phyloP scores from a whole-genome alignment of 305 asterid genomes.

The Striga hermonthica region DNA sequence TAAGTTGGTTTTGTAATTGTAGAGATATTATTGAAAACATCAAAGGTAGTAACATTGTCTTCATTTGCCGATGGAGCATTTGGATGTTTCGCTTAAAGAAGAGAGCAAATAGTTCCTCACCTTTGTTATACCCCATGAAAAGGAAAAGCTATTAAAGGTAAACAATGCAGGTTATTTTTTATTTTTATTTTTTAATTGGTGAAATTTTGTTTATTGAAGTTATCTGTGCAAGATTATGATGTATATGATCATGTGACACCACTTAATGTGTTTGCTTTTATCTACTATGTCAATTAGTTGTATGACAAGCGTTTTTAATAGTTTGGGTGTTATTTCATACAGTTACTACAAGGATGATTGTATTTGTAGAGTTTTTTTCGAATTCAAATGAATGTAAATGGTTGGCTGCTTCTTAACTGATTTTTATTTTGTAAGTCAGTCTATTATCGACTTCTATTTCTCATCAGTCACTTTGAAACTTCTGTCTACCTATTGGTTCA shows the following conservation, averaged over 20 bases:
- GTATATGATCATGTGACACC: background rate
- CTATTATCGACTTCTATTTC: background rate
- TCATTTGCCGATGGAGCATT: slow-evolving; percentile 45
- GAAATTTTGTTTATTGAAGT: background rate
- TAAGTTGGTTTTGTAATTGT: no score
- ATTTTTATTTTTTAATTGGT: slow-evolving; percentile 8
- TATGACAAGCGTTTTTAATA: background rate
- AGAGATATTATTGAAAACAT: slow-evolving; percentile 2
- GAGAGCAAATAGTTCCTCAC: slow-evolving; percentile 70
- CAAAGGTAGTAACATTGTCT: slow-evolving; percentile 7
- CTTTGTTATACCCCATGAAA: slow-evolving; percentile 73
- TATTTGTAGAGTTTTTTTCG: background rate
- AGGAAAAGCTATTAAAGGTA: slow-evolving; percentile 83
- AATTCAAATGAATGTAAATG: background rate
- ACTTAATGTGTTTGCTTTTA: background rate
- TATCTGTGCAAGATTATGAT: background rate
- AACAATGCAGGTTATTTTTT: slow-evolving; percentile 16
- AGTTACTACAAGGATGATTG: background rate
- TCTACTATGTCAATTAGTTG: background rate
- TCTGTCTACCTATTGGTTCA: background rate
- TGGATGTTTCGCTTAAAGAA: slow-evolving; percentile 69
- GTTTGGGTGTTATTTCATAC: no score
- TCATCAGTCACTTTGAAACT: background rate
- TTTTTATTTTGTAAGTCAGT: background rate
- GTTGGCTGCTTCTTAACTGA: background rate